Percentiles rank a stretch among this genome's conserved stretches.
phyloP scores from a whole-genome alignment of 257 asterid species.

The Solanum sejunctum region DNA sequence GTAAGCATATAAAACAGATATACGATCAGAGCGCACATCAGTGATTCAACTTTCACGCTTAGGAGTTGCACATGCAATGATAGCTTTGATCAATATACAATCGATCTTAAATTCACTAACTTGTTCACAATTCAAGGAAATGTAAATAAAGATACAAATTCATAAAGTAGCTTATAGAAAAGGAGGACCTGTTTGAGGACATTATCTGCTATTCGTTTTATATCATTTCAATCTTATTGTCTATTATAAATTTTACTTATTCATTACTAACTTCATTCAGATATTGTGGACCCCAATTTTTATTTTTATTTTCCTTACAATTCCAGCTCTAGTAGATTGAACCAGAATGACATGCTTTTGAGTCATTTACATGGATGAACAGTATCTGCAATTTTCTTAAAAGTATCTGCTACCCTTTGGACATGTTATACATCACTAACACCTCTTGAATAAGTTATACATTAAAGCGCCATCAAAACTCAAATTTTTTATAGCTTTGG shows the following conservation, averaged over 20 bases:
- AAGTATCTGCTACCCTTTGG: background rate
- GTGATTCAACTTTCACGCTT: background rate
- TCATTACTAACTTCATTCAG: too few species aligned
- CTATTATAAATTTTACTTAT: too few species aligned
- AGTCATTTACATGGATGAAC: background rate
- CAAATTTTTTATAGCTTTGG: background rate
- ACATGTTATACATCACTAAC: background rate
- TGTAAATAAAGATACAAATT: background rate
- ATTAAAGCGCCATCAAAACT: background rate
- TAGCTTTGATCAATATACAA: background rate
- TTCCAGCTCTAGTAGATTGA: background rate
- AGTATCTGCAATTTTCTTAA: background rate
- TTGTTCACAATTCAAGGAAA: background rate
- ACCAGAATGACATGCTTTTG: background rate
- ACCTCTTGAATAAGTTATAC: background rate
- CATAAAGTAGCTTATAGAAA: background rate
- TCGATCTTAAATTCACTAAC: background rate
- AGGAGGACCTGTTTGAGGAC: constrained; percentile 64
- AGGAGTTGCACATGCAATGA: background rate
- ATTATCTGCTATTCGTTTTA: constrained; percentile 54
- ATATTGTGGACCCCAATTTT: too few species aligned
- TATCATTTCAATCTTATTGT: too few species aligned
- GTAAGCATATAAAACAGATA: background rate
- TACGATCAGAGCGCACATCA: background rate
- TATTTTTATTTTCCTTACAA: background rate